phyloP scores from a whole-genome alignment of 2,329 filamentous ascomycete genomes.

The Arthrinium phaeospermum region DNA sequence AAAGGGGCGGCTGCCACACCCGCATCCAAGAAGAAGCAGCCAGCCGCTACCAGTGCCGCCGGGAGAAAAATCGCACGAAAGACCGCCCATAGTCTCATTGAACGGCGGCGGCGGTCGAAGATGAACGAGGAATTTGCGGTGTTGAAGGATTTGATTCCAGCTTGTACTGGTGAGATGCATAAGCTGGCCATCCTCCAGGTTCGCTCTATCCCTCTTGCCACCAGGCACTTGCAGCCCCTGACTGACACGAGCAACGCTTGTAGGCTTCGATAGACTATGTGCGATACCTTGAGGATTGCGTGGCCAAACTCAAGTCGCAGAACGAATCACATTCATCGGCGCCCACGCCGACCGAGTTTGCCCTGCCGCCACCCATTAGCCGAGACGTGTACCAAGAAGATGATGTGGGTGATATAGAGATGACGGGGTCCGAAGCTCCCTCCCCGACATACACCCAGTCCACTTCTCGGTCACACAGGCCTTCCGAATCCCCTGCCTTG shows the following conservation, averaged over 20 bases:
- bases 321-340: slow-evolving; percentile 43
- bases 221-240: neutral
- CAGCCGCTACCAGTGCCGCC: slow-evolving; percentile 77
- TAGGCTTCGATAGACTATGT: slow-evolving; percentile 97
- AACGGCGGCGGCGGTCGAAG: slow-evolving; percentile 86
- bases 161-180: slow-evolving; percentile 97
- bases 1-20: slow-evolving; percentile 31
- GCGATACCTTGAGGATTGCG: slow-evolving; percentile 89
- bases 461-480: slow-evolving; percentile 43
- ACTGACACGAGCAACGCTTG: slow-evolving; percentile 23
- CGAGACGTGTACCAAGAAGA: slow-evolving; percentile 33
- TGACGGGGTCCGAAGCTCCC: slow-evolving; percentile 57
- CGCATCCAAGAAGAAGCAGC: slow-evolving; percentile 75
- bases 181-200: slow-evolving; percentile 96
- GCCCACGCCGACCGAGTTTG: slow-evolving; percentile 37
- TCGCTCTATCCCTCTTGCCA: slow-evolving; percentile 22
- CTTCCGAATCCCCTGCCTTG: slow-evolving; percentile 59
- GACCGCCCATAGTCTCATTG: slow-evolving; percentile 94
- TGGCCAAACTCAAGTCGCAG: slow-evolving; percentile 76
- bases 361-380: slow-evolving; percentile 34
- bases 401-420: slow-evolving; percentile 61
- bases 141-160: slow-evolving; percentile 93
- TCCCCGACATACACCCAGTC: slow-evolving; percentile 52
- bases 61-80: slow-evolving; percentile 95
- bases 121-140: slow-evolving; percentile 99